phyloP scores from a whole-genome alignment of 1,139 yeast genomes.

The Waltiozyma solani region DNA sequence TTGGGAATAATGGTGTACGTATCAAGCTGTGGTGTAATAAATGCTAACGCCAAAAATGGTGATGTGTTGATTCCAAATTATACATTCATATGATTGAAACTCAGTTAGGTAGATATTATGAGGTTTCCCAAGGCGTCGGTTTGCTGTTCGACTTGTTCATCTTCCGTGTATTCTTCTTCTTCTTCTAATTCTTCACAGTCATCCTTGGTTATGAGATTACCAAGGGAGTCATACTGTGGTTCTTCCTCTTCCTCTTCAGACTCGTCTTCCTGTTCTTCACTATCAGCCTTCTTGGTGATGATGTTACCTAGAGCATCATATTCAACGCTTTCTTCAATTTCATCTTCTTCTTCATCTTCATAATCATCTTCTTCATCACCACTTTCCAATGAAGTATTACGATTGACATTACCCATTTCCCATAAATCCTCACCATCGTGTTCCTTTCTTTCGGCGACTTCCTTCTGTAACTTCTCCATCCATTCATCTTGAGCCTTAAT shows the following conservation, averaged over 20 bases:
- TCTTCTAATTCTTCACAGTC: background rate
- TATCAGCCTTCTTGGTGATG: constrained; percentile 12
- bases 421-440: constrained; percentile 52
- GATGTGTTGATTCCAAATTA: too few relatives aligned
- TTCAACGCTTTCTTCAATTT: constrained; percentile 18
- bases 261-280: background rate
- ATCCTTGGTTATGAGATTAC: constrained; percentile 1
- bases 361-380: constrained; percentile 21
- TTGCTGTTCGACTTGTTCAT: background rate
- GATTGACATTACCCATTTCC: constrained; percentile 72
- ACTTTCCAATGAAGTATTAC: constrained; percentile 15
- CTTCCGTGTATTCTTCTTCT: background rate
- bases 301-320: constrained; percentile 17
- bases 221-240: constrained; percentile 24
- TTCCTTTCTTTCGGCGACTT: constrained; percentile 53
- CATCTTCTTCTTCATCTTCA: constrained; percentile 21
- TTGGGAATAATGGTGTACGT: too few relatives aligned
- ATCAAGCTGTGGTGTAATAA: too few relatives aligned
- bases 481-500: constrained; percentile 66
- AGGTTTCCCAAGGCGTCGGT: background rate
- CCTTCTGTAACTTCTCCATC: constrained; percentile 60
- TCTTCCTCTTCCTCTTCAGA: constrained; percentile 3
- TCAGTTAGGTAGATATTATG: background rate
- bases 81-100: too few relatives aligned
- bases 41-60: too few relatives aligned